These are phyloP conservation scores for Podila epigama DNA, from an alignment of 192 early-diverging fungal species.

Conservation along the genomic window DNA sequence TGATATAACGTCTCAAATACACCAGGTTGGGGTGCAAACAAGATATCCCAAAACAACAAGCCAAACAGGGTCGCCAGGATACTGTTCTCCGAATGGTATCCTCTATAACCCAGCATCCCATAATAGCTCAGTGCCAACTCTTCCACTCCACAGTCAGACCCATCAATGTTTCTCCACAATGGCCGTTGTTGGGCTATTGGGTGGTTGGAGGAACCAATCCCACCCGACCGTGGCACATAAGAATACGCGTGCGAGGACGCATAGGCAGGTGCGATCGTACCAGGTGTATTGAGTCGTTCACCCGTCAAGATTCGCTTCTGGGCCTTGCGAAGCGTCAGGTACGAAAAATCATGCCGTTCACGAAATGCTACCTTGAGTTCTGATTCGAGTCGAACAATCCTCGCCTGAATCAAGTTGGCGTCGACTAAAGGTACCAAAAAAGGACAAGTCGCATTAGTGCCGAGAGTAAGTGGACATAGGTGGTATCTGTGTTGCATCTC, in stretches of 20 bases:
- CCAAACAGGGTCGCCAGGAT: slow-evolving; percentile 67
- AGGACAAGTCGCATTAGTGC: no score
- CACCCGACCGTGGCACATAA: slow-evolving; percentile 20
- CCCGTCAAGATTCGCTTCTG: slow-evolving; percentile 49
- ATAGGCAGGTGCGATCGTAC: slow-evolving; percentile 35
- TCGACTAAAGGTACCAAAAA: slow-evolving; percentile 41
- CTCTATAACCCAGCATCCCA: slow-evolving; percentile 63
- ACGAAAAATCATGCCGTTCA: slow-evolving; percentile 61
- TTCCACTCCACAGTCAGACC: slow-evolving; percentile 72
- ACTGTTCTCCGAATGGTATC: slow-evolving; percentile 71
- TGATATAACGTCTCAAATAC: slow-evolving; percentile 78
- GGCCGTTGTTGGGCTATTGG: slow-evolving; percentile 29
- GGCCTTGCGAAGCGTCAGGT: slow-evolving; percentile 43
- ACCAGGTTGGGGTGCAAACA: slow-evolving; percentile 67
- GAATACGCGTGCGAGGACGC: slow-evolving; percentile 29
- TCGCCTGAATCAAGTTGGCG: slow-evolving; percentile 45
- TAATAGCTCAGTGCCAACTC: slow-evolving; percentile 70
- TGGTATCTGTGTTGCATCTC: no score
- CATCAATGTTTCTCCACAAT: slow-evolving; percentile 55
- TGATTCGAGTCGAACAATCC: slow-evolving; percentile 53
- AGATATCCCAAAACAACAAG: slow-evolving; percentile 75
- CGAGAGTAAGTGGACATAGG: no score
- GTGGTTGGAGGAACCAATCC: slow-evolving; percentile 1
- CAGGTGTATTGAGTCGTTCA: slow-evolving; percentile 50
- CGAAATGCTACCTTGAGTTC: slow-evolving; percentile 53